Evolutionary conservation across 116 monocot genomes (phyloP), one percentile per base, ranked within the genome.

Genomic region (Trichopus zeylanicus): DNA sequence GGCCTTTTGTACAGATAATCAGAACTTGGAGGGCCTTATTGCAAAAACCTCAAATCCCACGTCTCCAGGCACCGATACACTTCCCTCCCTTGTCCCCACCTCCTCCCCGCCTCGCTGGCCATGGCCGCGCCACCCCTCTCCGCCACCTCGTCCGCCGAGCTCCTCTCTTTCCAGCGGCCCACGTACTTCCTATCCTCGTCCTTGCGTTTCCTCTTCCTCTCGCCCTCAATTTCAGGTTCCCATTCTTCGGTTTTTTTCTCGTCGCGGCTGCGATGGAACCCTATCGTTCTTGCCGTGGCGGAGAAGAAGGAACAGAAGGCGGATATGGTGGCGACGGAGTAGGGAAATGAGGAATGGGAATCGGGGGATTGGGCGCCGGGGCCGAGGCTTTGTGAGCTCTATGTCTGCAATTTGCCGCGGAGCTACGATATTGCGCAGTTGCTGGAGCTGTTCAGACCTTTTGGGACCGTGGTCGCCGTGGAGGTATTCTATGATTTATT

Each of bases 361-460:
- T n/a, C n/a, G n/a, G n/a, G n/a, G n/a, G n/a, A n/a, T n/a, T n/a
- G n/a, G n/a, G n/a, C 26, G 20, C n/a, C 7, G 37, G 58, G 37
- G 34, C 29, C 34, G 35, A 38, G 71, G 48, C 86, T 86, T 27
- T 81, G 74, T 56, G 87, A 87, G 73, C 78, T 92, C 32, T 92
- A 83, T 66, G 78, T 84, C 15, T 87, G 87, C 61, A 92, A 92
- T 57, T 57, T 92, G 13, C 92, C 92, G 2, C 72, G 92, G 62
- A 87, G 84, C 64, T 78, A 73, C 62, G 83, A 77, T 10, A 68
- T 81, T 19, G 51, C 83, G 13, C 71, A 81, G 61, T 73, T 92
- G 2, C 33, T 81, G 28, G 87, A 83, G 15, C 69, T 92, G 22
- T 92, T 92, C 68, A 84, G 62, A 26, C 67, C 68, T 8, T 73